phyloP scores from a whole-genome alignment of 768 basidiomycete species.

The Jaapia argillacea region DNA sequence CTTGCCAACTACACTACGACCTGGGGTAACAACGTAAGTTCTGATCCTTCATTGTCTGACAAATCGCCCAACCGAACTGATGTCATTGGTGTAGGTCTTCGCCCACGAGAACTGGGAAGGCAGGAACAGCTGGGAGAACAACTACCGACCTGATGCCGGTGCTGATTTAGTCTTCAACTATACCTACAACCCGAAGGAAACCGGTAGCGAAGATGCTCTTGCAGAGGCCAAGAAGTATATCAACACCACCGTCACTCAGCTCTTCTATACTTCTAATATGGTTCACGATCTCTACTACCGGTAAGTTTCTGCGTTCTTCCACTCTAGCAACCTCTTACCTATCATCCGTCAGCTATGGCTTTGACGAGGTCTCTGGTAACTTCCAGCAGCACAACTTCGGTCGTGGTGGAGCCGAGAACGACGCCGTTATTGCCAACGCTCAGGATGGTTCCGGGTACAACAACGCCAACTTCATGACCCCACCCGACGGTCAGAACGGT shows the following conservation, averaged over 20 bases:
- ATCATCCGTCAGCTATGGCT: slow-evolving; percentile 59
- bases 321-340: slow-evolving; percentile 1
- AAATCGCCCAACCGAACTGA: not conserved
- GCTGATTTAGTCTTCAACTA: slow-evolving; percentile 51
- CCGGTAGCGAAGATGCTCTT: slow-evolving; percentile 44
- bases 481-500: slow-evolving; percentile 71
- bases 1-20: slow-evolving; percentile 65
- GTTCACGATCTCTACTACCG: slow-evolving; percentile 79
- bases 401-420: slow-evolving; percentile 75
- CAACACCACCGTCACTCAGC: slow-evolving; percentile 77
- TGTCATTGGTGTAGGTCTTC: slow-evolving; percentile 41
- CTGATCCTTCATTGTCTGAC: slow-evolving; percentile 20
- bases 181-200: slow-evolving; percentile 59
- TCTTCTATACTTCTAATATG: slow-evolving; percentile 82
- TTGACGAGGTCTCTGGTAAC: slow-evolving; percentile 86
- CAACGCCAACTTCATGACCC: slow-evolving; percentile 79
- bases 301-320: slow-evolving; percentile 16
- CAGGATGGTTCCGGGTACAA: slow-evolving; percentile 93
- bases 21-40: slow-evolving; percentile 85
- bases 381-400: slow-evolving; percentile 99
- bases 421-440: slow-evolving; percentile 90
- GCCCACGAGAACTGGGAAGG: slow-evolving; percentile 94
- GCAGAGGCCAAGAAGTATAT: slow-evolving; percentile 75
- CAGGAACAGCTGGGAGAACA: slow-evolving; percentile 49
- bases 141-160: slow-evolving; percentile 73